Evolutionary conservation across 2,329 filamentous ascomycete genomes (phyloP), one percentile per base, ranked within the genome.

Genomic region (Phaeosphaeriaceae sp.): DNA sequence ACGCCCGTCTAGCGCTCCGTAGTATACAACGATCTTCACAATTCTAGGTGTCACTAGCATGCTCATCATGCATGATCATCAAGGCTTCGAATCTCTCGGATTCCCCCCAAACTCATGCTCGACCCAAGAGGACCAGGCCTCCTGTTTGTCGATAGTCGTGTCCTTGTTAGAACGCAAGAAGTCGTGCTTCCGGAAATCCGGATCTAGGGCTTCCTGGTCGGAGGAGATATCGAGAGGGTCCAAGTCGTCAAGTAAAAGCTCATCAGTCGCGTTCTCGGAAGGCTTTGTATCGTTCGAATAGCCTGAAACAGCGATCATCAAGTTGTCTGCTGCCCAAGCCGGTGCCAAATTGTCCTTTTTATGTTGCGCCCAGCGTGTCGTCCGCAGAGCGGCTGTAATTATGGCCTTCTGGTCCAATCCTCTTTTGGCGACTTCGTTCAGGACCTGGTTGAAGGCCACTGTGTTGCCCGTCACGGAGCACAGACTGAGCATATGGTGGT

Each of bases 381-480:
- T 63, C 25, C 48, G 53, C 45, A 59, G 51, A 19, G 69, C 68
- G 24, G 64, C 62, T 2, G 56, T 57, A 20, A 76, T 45, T 24
- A 76, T 70, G 7, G 24, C 48, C 25, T 67, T 69, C n/a, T 70
- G 60, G 54, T 75, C 65, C 24, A 68, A 68, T 2, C 68, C 67
- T 27, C 58, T 51, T n/a, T 48, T 57, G 4, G 57, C 63, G 15
- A 74, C 59, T n/a, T 76, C 73, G 2, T 53, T 67, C 11, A 76
- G 61, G 9, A 76, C 55, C 21, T 72, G 66, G 36, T 75, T 75
- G 57, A 74, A 76, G 0, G 72, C 72, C 10, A 62, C 59, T 9
- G 70, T 73, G 27, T 76, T 74, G 20, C 65, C 65, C 1, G 68
- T 70, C 10, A 75, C 60, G 17, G 72, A 71, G 56, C 73, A 75